Conservation (phyloP, 805 yeast genomes). For the Starmera quercuum region DNA sequence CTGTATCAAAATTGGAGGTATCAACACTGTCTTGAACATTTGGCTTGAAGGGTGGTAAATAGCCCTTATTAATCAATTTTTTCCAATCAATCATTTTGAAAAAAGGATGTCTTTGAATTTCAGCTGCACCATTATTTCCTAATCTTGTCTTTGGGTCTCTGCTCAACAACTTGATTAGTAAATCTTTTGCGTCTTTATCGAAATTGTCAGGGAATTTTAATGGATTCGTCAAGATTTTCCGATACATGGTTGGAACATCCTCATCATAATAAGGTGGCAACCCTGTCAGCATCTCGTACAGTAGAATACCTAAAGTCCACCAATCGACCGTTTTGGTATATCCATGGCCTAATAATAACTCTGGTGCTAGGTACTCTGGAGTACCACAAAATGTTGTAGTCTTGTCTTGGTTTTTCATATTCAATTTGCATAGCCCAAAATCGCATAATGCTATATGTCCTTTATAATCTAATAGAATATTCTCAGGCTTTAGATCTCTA, state of each 20-base stretch:
- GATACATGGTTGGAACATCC: constrained; percentile 87
- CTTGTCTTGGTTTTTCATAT: constrained; percentile 86
- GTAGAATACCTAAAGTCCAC: constrained; percentile 95
- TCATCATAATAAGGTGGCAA: constrained; percentile 97
- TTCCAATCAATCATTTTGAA: constrained; percentile 89
- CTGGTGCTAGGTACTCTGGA: constrained; percentile 96
- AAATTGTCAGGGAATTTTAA: constrained; percentile 82
- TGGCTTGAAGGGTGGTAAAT: constrained; percentile 94
- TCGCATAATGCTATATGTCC: constrained; percentile 98
- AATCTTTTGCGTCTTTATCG: constrained; percentile 78
- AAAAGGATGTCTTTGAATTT: constrained; percentile 77
- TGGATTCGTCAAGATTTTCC: constrained; percentile 85
- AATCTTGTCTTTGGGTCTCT: constrained; percentile 81
- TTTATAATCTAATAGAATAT: constrained; percentile 87
- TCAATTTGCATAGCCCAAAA: constrained; percentile 91
- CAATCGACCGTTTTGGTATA: constrained; percentile 95
- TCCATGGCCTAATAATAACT: constrained; percentile 82
- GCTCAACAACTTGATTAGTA: constrained; percentile 64
- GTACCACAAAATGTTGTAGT: constrained; percentile 96
- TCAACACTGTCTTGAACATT: constrained; percentile 79
- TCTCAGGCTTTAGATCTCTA: constrained; percentile 94
- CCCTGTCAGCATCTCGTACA: constrained; percentile 95
- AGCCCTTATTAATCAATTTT: constrained; percentile 73
- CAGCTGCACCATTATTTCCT: constrained; percentile 73
- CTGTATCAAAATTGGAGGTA: constrained; percentile 89